Conservation (phyloP, 768 basidiomycete species). For the Tylopilus plumbeoviolaceoides region DNA sequence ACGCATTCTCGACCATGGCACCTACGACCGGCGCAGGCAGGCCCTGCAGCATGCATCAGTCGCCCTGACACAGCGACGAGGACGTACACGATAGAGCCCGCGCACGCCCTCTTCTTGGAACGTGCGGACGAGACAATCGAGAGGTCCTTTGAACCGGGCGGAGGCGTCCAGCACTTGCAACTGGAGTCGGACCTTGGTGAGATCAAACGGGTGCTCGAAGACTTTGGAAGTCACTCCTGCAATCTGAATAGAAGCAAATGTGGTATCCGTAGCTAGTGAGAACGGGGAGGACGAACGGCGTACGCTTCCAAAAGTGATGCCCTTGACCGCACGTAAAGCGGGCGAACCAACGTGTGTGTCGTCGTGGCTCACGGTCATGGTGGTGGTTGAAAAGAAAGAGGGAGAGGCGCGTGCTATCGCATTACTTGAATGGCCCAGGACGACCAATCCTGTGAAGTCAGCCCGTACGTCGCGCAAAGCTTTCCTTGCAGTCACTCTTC, state of each 20-base stretch:
- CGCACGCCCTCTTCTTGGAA: constrained; percentile 76
- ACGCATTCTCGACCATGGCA: constrained; percentile 89
- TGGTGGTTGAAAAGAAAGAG: neutral
- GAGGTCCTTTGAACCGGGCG: constrained; percentile 73
- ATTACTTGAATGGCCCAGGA: constrained; percentile 18
- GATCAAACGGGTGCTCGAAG: constrained; percentile 93
- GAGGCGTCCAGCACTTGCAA: constrained; percentile 76
- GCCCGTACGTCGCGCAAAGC: constrained; percentile 12
- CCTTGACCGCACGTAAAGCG: constrained; percentile 34
- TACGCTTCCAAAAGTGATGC: constrained; percentile 57
- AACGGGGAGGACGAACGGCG: constrained; percentile 23
- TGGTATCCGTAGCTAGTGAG: too few relatives aligned
- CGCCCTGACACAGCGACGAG: neutral
- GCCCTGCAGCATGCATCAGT: constrained; percentile 50
- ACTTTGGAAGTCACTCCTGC: constrained; percentile 85
- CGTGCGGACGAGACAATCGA: constrained; percentile 84
- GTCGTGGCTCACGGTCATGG: constrained; percentile 18
- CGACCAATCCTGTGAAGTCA: constrained; percentile 22
- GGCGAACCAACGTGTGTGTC: constrained; percentile 15
- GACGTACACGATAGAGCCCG: constrained; percentile 82
- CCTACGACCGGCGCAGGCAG: constrained; percentile 88
- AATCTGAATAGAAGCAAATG: constrained; percentile 37
- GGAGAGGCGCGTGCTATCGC: constrained; percentile 15
- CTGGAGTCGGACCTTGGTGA: constrained; percentile 92
- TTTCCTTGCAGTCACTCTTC: constrained; percentile 3